A percentile compares a stretch with the other conserved stretches of the same genome.
phyloP scores from a whole-genome alignment of 768 basidiomycete species.

The Leccinum sublutescens region DNA sequence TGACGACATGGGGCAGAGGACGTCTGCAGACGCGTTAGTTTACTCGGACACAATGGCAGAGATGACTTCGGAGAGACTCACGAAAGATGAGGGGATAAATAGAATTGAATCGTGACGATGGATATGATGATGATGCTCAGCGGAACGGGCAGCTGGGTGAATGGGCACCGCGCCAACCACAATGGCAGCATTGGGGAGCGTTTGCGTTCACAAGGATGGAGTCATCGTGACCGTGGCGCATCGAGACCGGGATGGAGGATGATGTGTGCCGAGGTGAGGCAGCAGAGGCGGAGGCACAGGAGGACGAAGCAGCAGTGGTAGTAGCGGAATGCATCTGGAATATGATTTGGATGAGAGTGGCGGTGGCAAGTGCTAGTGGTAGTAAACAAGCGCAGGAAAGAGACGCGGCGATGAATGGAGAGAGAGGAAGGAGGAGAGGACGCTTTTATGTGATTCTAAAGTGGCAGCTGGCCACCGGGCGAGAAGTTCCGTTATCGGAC shows the following conservation, averaged over 20 bases:
- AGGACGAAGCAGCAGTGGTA: slow-evolving; percentile 4
- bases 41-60: neutral
- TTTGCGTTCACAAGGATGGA: slow-evolving; percentile 44
- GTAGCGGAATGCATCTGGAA: slow-evolving; percentile 22
- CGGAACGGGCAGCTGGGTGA: slow-evolving; percentile 66
- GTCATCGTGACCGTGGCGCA: slow-evolving; percentile 25
- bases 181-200: slow-evolving; percentile 78
- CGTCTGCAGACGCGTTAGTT: slow-evolving; percentile 14
- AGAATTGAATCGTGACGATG: slow-evolving; percentile 15
- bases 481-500: slow-evolving; percentile 38
- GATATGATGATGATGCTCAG: slow-evolving; percentile 29
- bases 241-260: slow-evolving; percentile 25
- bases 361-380: neutral
- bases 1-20: slow-evolving; percentile 29
- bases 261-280: slow-evolving; percentile 10
- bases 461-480: slow-evolving; percentile 22
- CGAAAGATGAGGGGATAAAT: slow-evolving; percentile 29
- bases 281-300: slow-evolving; percentile 15
- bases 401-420: slow-evolving; percentile 3
- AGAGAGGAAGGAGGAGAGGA: neutral
- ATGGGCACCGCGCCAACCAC: slow-evolving; percentile 63
- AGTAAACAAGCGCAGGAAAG: neutral
- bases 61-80: slow-evolving; percentile 9
- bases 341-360: neutral
- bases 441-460: slow-evolving; percentile 30